Conservation (phyloP, 2,329 filamentous ascomycete species). For the Emergomyces orientalis region DNA sequence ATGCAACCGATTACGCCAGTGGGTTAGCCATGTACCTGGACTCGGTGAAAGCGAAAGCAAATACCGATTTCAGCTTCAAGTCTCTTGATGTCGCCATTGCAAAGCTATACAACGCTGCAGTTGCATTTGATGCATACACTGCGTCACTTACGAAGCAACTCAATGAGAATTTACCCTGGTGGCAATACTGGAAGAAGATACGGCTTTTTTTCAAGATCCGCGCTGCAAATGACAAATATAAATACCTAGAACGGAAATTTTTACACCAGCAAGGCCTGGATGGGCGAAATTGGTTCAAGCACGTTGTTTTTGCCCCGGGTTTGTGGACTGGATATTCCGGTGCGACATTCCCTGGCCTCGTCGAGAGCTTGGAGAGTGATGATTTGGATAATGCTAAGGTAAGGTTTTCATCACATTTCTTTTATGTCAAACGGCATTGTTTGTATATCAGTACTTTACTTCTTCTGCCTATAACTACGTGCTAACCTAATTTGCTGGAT, state of each 20-base stretch:
- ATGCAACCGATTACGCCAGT: slow-evolving; percentile 55
- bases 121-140: slow-evolving; percentile 45
- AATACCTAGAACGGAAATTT: slow-evolving; percentile 72
- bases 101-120: slow-evolving; percentile 41
- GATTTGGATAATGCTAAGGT: slow-evolving; percentile 44
- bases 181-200: slow-evolving; percentile 61
- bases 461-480: background rate
- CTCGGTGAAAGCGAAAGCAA: slow-evolving; percentile 19
- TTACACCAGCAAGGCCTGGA: slow-evolving; percentile 68
- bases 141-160: slow-evolving; percentile 41
- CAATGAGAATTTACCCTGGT: slow-evolving; percentile 59
- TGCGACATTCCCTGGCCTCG: slow-evolving; percentile 55
- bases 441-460: background rate
- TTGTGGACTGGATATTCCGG: slow-evolving; percentile 87
- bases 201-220: slow-evolving; percentile 55
- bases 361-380: slow-evolving; percentile 50
- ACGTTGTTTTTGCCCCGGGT: slow-evolving; percentile 85
- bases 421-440: background rate
- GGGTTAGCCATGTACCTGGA: slow-evolving; percentile 42
- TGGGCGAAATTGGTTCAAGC: slow-evolving; percentile 80
- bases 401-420: slow-evolving; percentile 23
- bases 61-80: slow-evolving; percentile 32
- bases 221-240: slow-evolving; percentile 69
- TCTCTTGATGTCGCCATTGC: slow-evolving; percentile 42
- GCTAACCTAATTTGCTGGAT: slow-evolving; percentile 9